Percentiles rank a stretch among this genome's conserved stretches.
These are phyloP conservation scores for Kwoniella mangroviensis DNA, from an alignment of 768 basidiomycete species.

Conservation along the genomic window DNA sequence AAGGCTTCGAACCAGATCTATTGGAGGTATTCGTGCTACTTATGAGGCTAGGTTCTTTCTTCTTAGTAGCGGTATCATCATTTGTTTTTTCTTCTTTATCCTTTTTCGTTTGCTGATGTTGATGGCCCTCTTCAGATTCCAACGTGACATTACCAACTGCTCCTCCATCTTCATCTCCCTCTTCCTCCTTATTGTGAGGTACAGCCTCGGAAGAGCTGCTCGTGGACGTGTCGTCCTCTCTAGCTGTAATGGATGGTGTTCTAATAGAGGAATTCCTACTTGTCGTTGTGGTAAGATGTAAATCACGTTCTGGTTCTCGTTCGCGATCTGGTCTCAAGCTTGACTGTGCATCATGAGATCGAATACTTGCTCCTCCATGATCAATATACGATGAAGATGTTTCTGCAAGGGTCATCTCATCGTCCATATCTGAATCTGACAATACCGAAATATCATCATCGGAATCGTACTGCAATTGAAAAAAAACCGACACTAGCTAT, in stretches of 20 bases:
- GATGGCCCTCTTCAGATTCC: conserved; percentile 22
- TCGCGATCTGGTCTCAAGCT: background rate
- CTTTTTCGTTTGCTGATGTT: background rate
- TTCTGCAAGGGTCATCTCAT: conserved; percentile 34
- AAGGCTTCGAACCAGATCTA: background rate
- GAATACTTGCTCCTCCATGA: background rate
- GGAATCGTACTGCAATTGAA: conserved; percentile 29
- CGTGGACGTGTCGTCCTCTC: conserved; percentile 6
- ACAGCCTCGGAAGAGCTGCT: conserved; percentile 1
- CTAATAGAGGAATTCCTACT: conserved; percentile 24
- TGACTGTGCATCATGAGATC: background rate
- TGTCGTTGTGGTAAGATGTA: conserved; percentile 33
- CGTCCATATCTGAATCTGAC: conserved; percentile 54
- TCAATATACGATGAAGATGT: conserved; percentile 2
- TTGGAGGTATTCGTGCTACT: background rate
- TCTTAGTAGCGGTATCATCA: background rate
- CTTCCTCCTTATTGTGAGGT: background rate
- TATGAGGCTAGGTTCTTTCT: background rate
- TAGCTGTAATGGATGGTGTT: conserved; percentile 24
- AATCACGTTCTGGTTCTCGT: conserved; percentile 3
- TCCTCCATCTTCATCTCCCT: background rate
- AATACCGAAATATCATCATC: conserved; percentile 44
- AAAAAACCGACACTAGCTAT: background rate
- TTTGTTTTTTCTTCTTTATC: background rate
- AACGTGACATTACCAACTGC: conserved; percentile 20